Percentiles rank a stretch among this genome's conserved stretches.
These are phyloP conservation scores for Candida bentonensis DNA, from an alignment of 805 yeast genomes.

Conservation along the genomic window DNA sequence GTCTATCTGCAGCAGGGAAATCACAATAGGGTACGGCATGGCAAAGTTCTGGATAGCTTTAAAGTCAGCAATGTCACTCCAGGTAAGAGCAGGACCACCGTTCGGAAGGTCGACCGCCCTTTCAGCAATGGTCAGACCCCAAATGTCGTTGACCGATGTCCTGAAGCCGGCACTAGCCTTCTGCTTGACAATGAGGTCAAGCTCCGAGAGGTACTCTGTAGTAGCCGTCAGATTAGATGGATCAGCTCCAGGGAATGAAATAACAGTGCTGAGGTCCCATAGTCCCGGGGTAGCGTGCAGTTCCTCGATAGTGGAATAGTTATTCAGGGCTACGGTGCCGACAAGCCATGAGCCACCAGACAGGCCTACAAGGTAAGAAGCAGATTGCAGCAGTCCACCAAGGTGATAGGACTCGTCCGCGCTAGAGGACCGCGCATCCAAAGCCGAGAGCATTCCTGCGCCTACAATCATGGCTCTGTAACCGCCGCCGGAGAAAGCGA, in stretches of 20 bases:
- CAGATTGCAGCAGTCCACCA: conserved; percentile 40
- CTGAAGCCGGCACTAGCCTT: conserved; percentile 51
- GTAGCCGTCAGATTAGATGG: conserved; percentile 8
- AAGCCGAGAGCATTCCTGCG: conserved; percentile 40
- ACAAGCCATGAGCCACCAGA: conserved; percentile 68
- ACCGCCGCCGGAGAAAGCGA: conserved; percentile 79
- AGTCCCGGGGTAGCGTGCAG: conserved; percentile 12
- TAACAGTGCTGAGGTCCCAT: conserved; percentile 21
- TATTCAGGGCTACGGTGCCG: conserved; percentile 30
- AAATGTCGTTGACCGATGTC: conserved; percentile 51
- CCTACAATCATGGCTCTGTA: conserved; percentile 50
- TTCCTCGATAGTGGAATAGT: conserved; percentile 23
- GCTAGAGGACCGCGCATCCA: conserved; percentile 31
- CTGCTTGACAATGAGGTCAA: conserved; percentile 10
- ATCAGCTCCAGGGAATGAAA: conserved; percentile 11
- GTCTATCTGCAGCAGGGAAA: conserved; percentile 27
- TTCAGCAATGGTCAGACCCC: conserved; percentile 60
- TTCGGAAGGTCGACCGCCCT: conserved; percentile 44
- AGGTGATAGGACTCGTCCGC: conserved; percentile 22
- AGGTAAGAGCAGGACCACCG: conserved; percentile 43
- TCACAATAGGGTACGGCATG: conserved; percentile 53
- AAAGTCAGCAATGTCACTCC: conserved; percentile 39
- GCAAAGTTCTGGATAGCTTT: conserved; percentile 43
- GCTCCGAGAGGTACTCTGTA: conserved; percentile 8
- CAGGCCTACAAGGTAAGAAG: conserved; percentile 46